Percentiles rank a stretch among this genome's conserved stretches.
These are phyloP conservation scores for Solanum ossicruentum DNA, from an alignment of 257 asterid genomes.

Conservation along the genomic window DNA sequence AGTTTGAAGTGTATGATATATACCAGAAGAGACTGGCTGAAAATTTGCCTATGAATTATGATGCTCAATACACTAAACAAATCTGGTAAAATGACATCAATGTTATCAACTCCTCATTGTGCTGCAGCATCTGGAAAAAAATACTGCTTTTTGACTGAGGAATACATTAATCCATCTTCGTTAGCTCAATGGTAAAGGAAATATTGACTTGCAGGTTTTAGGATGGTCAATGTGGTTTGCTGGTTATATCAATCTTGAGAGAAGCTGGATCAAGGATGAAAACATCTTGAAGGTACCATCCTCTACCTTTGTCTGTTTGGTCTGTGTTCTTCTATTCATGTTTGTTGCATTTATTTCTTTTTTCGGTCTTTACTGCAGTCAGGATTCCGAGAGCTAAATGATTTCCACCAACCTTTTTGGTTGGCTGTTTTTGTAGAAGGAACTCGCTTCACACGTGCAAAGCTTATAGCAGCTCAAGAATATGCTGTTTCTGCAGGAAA, in stretches of 20 bases:
- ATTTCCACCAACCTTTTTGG: constrained; percentile 63
- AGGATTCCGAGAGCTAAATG: constrained; percentile 34
- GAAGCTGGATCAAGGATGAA: constrained; percentile 72
- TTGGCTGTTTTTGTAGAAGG: constrained; percentile 77
- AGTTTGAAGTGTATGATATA: neutral
- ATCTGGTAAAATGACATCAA: neutral
- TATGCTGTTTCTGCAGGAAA: constrained; percentile 48
- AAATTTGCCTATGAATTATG: neutral
- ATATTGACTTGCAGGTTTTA: constrained; percentile 36
- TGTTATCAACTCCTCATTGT: neutral
- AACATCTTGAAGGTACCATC: constrained; percentile 41
- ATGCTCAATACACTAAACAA: neutral
- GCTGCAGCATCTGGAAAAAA: neutral
- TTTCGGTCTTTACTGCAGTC: constrained; percentile 35
- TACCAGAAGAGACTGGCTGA: neutral
- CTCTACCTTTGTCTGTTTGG: neutral
- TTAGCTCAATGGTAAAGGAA: neutral
- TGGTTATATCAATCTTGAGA: constrained; percentile 48
- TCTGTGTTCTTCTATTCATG: neutral
- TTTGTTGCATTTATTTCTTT: constrained; percentile 5
- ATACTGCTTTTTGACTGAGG: neutral
- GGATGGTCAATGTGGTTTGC: constrained; percentile 93
- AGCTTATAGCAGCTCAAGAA: constrained; percentile 62
- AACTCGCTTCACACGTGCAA: constrained; percentile 62
- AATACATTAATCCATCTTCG: neutral